These are phyloP conservation scores for Auxenochlorella protothecoides DNA, from an alignment of 139 green algal genomes.

Conservation along the genomic window DNA sequence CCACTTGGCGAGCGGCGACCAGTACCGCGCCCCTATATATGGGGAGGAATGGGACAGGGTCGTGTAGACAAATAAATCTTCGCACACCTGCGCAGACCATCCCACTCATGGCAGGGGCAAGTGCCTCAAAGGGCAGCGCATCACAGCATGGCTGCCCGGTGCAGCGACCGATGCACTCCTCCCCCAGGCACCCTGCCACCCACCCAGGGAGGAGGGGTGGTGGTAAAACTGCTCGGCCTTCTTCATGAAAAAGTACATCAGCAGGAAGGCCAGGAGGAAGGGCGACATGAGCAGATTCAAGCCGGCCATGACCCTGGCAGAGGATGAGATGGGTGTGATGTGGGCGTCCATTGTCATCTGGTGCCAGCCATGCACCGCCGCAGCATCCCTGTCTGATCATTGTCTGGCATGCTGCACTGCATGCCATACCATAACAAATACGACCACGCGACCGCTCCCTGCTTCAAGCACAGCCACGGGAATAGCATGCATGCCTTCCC, in stretches of 20 bases:
- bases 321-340: too few relatives aligned
- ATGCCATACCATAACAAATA: not conserved
- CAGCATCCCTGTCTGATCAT: too few relatives aligned
- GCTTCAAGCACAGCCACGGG: not conserved
- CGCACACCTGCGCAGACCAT: too few relatives aligned
- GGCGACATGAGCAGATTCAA: slow-evolving; percentile 69
- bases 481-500: not conserved
- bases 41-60: not conserved
- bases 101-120: not conserved
- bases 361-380: too few relatives aligned
- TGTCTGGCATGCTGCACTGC: too few relatives aligned
- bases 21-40: slow-evolving; percentile 43
- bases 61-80: not conserved
- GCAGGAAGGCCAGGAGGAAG: slow-evolving; percentile 84
- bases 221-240: slow-evolving; percentile 90
- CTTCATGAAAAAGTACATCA: slow-evolving; percentile 90
- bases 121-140: not conserved
- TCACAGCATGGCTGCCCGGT: too few relatives aligned
- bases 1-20: slow-evolving; percentile 69
- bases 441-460: not conserved
- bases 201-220: slow-evolving; percentile 42
- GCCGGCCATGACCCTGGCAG: slow-evolving; percentile 31
- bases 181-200: not conserved
- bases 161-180: too few relatives aligned
- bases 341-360: too few relatives aligned